These are phyloP conservation scores for Eragrostis curvula DNA, from an alignment of 176 grass and related monocot species.

Conservation along the genomic window DNA sequence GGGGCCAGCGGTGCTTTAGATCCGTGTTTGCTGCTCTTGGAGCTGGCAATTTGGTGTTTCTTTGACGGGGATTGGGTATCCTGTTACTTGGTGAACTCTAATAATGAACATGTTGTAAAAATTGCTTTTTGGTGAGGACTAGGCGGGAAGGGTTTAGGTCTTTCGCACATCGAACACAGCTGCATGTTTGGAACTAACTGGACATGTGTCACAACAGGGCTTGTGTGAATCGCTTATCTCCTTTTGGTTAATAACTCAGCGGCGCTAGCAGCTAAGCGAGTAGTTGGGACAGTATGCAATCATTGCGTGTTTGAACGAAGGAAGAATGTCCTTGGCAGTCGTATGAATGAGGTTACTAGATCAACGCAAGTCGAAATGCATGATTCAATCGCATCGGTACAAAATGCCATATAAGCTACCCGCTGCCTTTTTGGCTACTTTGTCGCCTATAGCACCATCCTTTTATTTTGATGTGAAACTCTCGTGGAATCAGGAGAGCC, in stretches of 20 bases:
- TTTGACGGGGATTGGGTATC: neutral
- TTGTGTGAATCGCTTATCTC: neutral
- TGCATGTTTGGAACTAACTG: conserved; percentile 10
- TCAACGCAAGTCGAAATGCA: neutral
- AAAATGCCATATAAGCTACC: conserved; percentile 17
- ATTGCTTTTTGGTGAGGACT: neutral
- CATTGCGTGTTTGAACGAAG: conserved; percentile 19
- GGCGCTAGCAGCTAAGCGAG: neutral
- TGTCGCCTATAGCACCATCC: neutral
- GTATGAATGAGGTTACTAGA: neutral
- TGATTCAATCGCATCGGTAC: neutral
- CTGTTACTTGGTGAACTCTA: conserved; percentile 8
- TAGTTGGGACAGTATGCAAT: conserved; percentile 15
- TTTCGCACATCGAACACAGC: conserved; percentile 4
- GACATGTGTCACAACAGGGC: conserved; percentile 20
- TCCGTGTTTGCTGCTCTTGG: conserved; percentile 39
- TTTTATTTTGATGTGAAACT: conserved; percentile 12
- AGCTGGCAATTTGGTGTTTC: conserved; percentile 25
- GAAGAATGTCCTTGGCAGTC: neutral
- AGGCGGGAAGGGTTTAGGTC: conserved; percentile 5
- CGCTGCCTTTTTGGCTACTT: conserved; percentile 17
- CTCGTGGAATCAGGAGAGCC: neutral
- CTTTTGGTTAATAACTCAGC: conserved; percentile 26
- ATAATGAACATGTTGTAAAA: neutral
- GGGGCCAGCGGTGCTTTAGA: conserved; percentile 39